Conservation (phyloP, 2,329 filamentous ascomycete genomes). For the Biscogniauxia mediterranea region DNA sequence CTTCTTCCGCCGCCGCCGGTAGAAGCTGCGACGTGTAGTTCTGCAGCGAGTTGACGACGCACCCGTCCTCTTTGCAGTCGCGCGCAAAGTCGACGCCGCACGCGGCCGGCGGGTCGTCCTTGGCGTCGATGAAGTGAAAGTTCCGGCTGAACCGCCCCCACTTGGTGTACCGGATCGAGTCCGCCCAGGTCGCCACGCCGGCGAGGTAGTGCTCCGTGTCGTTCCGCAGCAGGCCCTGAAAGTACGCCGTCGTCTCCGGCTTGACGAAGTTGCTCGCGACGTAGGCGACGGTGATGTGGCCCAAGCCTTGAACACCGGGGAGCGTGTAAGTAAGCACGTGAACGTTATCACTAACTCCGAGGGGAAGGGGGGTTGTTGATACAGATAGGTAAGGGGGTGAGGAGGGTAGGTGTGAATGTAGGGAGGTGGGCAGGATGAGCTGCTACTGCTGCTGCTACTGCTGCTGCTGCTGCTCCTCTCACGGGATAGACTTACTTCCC, state of each 20-base stretch:
- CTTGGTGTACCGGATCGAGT: slow-evolving; percentile 63
- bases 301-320: slow-evolving; percentile 47
- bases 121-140: slow-evolving; percentile 70
- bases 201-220: slow-evolving; percentile 58
- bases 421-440: not conserved
- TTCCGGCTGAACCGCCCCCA: slow-evolving; percentile 60
- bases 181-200: slow-evolving; percentile 65
- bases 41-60: slow-evolving; percentile 59
- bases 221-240: slow-evolving; percentile 57
- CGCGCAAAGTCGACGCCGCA: slow-evolving; percentile 60
- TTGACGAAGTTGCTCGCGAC: slow-evolving; percentile 60
- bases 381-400: too few relatives aligned
- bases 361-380: too few relatives aligned
- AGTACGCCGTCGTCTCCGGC: slow-evolving; percentile 52
- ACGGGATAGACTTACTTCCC: slow-evolving; percentile 38
- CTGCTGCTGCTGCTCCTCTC: too few relatives aligned
- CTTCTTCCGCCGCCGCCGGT: slow-evolving; percentile 8
- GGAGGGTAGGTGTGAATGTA: not conserved
- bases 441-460: not conserved
- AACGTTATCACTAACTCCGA: too few relatives aligned
- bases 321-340: slow-evolving; percentile 10
- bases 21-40: slow-evolving; percentile 60
- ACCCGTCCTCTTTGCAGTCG: slow-evolving; percentile 62
- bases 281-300: slow-evolving; percentile 65
- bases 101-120: slow-evolving; percentile 57